Conservation (phyloP, 331 rosid genomes). For the Pyrus hybrid region DNA sequence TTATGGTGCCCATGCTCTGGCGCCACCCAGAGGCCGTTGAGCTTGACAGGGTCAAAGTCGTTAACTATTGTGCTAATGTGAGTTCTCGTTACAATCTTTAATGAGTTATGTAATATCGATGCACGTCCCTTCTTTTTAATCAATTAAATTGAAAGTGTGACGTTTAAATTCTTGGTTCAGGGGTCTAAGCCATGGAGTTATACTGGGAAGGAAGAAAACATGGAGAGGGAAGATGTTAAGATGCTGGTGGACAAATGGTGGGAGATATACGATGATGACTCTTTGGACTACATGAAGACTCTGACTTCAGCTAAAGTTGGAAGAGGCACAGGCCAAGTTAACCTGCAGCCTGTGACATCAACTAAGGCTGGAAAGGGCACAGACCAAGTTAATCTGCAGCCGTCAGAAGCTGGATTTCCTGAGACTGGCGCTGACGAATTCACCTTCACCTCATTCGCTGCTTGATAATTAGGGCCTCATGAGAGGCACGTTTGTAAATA, state of each 20-base stretch:
- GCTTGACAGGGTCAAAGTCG: conserved; percentile 57
- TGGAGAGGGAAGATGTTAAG: conserved; percentile 75
- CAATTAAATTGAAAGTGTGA: too few relatives aligned
- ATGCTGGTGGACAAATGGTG: conserved; percentile 70
- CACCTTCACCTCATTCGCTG: too few relatives aligned
- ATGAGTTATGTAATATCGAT: too few relatives aligned
- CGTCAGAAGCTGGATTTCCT: too few relatives aligned
- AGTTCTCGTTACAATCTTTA: conserved; percentile 7
- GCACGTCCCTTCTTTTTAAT: too few relatives aligned
- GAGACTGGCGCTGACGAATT: too few relatives aligned
- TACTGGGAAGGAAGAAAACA: conserved; percentile 68
- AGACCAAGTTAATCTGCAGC: too few relatives aligned
- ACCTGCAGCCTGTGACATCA: too few relatives aligned
- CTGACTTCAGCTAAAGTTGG: background rate
- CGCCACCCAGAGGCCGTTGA: conserved; percentile 74
- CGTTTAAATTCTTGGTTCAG: background rate
- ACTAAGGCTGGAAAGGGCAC: too few relatives aligned
- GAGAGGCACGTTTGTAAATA: too few relatives aligned
- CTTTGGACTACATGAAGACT: conserved; percentile 36
- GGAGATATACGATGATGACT: conserved; percentile 67
- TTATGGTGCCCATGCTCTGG: conserved; percentile 80
- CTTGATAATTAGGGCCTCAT: too few relatives aligned
- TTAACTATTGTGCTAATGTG: conserved; percentile 75
- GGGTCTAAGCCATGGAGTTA: conserved; percentile 95
- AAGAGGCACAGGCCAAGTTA: too few relatives aligned